Percentiles rank a stretch among this genome's conserved stretches.
These are phyloP conservation scores for Psilocybe cyanescens DNA, from an alignment of 768 basidiomycete genomes.

Conservation along the genomic window DNA sequence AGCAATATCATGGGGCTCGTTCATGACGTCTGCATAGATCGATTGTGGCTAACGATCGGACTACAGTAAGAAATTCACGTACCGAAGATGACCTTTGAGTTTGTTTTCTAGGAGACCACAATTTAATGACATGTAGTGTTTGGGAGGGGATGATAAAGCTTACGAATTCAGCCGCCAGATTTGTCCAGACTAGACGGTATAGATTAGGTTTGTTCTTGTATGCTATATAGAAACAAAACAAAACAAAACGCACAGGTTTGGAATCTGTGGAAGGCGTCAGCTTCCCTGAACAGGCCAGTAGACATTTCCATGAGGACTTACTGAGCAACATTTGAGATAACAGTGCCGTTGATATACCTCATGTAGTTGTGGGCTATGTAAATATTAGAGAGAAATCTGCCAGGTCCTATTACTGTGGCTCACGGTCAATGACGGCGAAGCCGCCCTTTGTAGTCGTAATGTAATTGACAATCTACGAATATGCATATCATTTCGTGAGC, in stretches of 20 bases:
- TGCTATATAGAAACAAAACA: too few species aligned
- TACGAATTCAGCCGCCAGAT: conserved; percentile 58
- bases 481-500: neutral
- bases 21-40: conserved; percentile 44
- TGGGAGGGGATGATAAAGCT: conserved; percentile 19
- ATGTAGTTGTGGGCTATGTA: conserved; percentile 60
- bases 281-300: too few species aligned
- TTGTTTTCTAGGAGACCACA: conserved; percentile 36
- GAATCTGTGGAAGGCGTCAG: conserved; percentile 36
- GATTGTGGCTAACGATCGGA: neutral
- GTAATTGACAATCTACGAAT: conserved; percentile 54
- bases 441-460: conserved; percentile 59
- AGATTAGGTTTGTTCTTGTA: neutral
- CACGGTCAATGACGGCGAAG: conserved; percentile 59
- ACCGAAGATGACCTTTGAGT: conserved; percentile 59
- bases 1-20: conserved; percentile 66
- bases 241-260: conserved; percentile 42
- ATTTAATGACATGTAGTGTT: too few species aligned
- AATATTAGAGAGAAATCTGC: neutral
- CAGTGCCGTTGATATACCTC: conserved; percentile 52
- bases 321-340: conserved; percentile 52
- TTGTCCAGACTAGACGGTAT: conserved; percentile 51
- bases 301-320: conserved; percentile 29
- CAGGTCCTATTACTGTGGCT: conserved; percentile 16
- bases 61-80: neutral